Conservation (phyloP, 192 early-diverging fungal genomes). For the Backusella tarrabulga region DNA sequence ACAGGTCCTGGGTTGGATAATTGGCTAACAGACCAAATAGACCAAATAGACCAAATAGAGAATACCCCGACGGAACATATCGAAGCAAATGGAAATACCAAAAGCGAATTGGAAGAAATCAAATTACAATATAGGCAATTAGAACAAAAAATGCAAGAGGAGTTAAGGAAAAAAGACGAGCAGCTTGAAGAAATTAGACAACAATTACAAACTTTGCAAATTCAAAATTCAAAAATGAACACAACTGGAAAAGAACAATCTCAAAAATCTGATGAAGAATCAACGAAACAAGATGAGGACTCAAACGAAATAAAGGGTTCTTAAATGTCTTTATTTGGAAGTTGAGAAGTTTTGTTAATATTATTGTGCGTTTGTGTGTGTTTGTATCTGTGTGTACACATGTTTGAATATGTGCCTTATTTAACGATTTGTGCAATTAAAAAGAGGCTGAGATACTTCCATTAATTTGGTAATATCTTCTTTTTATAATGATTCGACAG, state of each 20-base stretch:
- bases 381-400: not conserved
- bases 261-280: not conserved
- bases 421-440: not conserved
- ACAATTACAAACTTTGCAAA: not conserved
- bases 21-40: not conserved
- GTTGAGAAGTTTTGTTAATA: not conserved
- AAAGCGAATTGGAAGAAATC: not conserved
- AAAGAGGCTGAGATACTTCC: not conserved
- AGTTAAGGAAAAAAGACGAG: not conserved
- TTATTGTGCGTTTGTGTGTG: not conserved
- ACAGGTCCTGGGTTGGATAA: not conserved
- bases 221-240: constrained; percentile 7
- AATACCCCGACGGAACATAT: not conserved
- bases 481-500: not conserved
- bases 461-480: not conserved
- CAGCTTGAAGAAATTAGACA: constrained; percentile 8
- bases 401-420: not conserved
- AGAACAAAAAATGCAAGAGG: not conserved
- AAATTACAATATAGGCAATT: constrained; percentile 1
- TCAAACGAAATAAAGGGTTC: not conserved
- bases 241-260: not conserved
- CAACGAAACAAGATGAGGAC: not conserved
- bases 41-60: constrained; percentile 2
- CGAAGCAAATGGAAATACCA: not conserved
- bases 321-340: constrained; percentile 3